Evolutionary conservation across 2,329 filamentous ascomycete genomes (phyloP).

Genomic region (Cordyceps militaris): DNA sequence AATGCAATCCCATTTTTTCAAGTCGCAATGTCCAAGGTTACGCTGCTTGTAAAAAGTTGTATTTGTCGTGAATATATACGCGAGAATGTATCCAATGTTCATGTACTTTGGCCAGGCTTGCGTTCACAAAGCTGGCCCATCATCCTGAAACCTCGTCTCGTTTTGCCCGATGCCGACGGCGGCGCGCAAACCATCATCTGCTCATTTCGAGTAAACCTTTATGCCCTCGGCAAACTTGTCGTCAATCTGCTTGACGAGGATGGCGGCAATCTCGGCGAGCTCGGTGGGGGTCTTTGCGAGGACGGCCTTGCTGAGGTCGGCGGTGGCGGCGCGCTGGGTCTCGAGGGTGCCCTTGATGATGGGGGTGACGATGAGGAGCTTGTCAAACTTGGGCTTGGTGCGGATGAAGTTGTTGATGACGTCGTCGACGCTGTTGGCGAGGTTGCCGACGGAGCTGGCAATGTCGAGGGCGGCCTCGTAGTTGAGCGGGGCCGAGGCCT

Average conservation of each 20-base stretch:
- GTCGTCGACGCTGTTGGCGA: conserved; percentile 31
- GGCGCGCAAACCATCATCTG: neutral
- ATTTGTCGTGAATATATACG: conserved; percentile 5
- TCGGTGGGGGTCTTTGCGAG: conserved; percentile 33
- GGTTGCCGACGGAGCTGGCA: conserved; percentile 28
- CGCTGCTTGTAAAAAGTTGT: neutral
- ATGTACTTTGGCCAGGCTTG: neutral
- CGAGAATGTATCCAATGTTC: neutral
- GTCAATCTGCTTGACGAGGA: conserved; percentile 31
- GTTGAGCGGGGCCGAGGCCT: conserved; percentile 30
- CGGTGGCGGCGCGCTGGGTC: conserved; percentile 32
- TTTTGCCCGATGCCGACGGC: neutral
- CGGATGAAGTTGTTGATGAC: conserved; percentile 32
- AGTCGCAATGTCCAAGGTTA: too few relatives aligned
- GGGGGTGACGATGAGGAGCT: conserved; percentile 30
- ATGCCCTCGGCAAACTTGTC: conserved; percentile 33
- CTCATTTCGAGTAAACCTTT: conserved; percentile 19
- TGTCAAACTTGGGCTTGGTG: conserved; percentile 38
- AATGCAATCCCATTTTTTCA: too few relatives aligned
- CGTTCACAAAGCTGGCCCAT: neutral
- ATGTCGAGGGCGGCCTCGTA: conserved; percentile 32
- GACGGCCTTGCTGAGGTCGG: conserved; percentile 30
- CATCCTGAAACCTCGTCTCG: neutral
- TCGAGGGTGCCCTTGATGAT: conserved; percentile 37
- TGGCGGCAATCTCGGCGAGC: conserved; percentile 26